Percentiles rank a stretch among this genome's conserved stretches.
These are phyloP conservation scores for Tuber indicum DNA, from an alignment of 495 filamentous ascomycete species.

Conservation along the genomic window DNA sequence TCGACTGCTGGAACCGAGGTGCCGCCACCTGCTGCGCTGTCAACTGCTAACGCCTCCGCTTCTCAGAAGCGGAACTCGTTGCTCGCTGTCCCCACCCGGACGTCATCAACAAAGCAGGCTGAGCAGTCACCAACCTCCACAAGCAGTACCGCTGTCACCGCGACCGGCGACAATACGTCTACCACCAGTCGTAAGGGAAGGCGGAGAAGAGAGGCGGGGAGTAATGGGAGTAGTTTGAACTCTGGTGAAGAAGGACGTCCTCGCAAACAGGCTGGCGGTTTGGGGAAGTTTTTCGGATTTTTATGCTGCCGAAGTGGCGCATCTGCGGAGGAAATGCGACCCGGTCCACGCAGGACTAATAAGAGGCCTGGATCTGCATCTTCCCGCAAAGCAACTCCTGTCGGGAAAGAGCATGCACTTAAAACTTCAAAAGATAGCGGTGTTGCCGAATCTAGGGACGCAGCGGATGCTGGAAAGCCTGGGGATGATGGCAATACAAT, in stretches of 20 bases:
- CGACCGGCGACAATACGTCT: conserved; percentile 34
- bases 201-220: conserved; percentile 32
- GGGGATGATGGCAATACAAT: conserved; percentile 11
- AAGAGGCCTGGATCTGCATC: conserved; percentile 30
- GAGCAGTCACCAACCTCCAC: conserved; percentile 40
- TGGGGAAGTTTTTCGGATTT: conserved; percentile 42
- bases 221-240: conserved; percentile 31
- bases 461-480: conserved; percentile 24
- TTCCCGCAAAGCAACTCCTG: conserved; percentile 33
- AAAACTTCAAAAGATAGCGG: conserved; percentile 29
- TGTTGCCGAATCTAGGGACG: conserved; percentile 28
- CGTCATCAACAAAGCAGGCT: conserved; percentile 39
- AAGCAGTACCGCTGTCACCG: conserved; percentile 38
- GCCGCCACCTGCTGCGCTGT: conserved; percentile 19
- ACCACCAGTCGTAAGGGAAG: conserved; percentile 38
- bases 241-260: conserved; percentile 31
- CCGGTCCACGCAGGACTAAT: conserved; percentile 27
- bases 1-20: conserved; percentile 32
- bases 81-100: conserved; percentile 36
- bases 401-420: conserved; percentile 22
- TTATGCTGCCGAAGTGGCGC: conserved; percentile 40
- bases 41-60: conserved; percentile 26
- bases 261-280: conserved; percentile 38
- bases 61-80: conserved; percentile 35
- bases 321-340: conserved; percentile 30